Evolutionary conservation across 208 protist species (phyloP).

Genomic region (Leishmania major): DNA sequence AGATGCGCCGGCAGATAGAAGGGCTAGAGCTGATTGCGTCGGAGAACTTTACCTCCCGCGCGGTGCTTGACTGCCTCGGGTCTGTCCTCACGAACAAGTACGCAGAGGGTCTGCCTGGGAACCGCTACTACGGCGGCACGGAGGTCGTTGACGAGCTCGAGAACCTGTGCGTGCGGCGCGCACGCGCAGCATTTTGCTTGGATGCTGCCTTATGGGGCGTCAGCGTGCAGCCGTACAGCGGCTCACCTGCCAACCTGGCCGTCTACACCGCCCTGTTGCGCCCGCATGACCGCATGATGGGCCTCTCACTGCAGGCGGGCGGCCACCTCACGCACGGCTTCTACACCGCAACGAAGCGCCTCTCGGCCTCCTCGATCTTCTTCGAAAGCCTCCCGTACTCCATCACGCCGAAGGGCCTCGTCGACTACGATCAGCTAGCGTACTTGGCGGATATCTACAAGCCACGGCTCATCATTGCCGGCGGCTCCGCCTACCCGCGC

Average conservation of each 20-base stretch:
- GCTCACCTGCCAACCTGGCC: conserved; percentile 98
- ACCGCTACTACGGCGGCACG: conserved; percentile 98
- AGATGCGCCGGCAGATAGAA: conserved; percentile 84
- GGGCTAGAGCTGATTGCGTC: conserved; percentile 93
- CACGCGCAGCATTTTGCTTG: conserved; percentile 94
- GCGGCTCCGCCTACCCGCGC: conserved; percentile 97
- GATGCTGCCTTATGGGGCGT: conserved; percentile 96
- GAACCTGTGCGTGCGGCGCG: conserved; percentile 90
- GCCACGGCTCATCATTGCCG: conserved; percentile 96
- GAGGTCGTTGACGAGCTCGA: conserved; percentile 98
- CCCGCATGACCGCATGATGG: conserved; percentile 99
- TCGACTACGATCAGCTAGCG: conserved; percentile 97
- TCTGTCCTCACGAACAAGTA: conserved; percentile 99
- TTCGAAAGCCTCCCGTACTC: conserved; percentile 98
- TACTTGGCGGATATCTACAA: conserved; percentile 91
- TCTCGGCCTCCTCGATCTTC: conserved; percentile 97
- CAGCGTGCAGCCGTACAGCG: conserved; percentile 99
- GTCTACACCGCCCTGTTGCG: conserved; percentile 96
- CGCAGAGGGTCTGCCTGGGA: conserved; percentile 97
- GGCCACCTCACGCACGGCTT: conserved; percentile 98
- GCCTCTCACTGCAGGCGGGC: conserved; percentile 88
- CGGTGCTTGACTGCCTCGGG: conserved; percentile 97
- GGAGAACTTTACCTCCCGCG: conserved; percentile 98
- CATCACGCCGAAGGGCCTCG: conserved; percentile 89
- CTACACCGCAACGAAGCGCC: conserved; percentile 96